These are phyloP conservation scores for Acanthamoeba royreba DNA, from an alignment of 208 protist species.

Conservation along the genomic window DNA sequence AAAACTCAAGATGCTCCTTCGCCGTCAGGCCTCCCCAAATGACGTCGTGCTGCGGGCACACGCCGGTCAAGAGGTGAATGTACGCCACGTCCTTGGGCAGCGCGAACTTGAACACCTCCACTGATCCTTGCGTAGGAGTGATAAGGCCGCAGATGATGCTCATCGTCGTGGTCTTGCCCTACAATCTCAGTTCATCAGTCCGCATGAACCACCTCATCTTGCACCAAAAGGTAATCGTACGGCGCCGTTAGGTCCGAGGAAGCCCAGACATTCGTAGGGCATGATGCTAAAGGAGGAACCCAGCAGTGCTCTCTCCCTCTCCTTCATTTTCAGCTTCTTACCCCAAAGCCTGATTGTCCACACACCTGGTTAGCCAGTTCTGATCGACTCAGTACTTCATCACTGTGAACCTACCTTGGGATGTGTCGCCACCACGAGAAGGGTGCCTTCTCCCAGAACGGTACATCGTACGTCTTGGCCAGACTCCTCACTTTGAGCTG, in stretches of 20 bases:
- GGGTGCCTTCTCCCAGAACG: background rate
- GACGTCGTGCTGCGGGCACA: constrained; percentile 45
- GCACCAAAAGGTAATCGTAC: no score
- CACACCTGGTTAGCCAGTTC: no score
- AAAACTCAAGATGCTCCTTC: constrained; percentile 41
- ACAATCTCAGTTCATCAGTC: no score
- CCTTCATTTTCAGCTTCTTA: background rate
- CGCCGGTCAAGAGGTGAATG: constrained; percentile 6
- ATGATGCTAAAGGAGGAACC: background rate
- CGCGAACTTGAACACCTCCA: background rate
- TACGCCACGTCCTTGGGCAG: background rate
- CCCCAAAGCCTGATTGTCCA: background rate
- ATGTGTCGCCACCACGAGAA: background rate
- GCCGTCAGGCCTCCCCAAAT: background rate
- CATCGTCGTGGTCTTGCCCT: constrained; percentile 72
- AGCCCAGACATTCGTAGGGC: background rate
- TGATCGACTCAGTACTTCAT: no score
- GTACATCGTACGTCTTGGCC: background rate
- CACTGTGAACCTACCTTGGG: background rate
- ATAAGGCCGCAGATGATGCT: constrained; percentile 27
- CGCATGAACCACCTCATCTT: no score
- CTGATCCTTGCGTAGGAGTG: background rate
- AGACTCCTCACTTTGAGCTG: background rate
- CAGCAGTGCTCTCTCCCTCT: background rate
- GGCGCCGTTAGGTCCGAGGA: constrained; percentile 70